Evolutionary conservation across 352 stramenopile genomes (phyloP), one percentile per base, ranked within the genome.

Genomic region (Pythium aphanidermatum): DNA sequence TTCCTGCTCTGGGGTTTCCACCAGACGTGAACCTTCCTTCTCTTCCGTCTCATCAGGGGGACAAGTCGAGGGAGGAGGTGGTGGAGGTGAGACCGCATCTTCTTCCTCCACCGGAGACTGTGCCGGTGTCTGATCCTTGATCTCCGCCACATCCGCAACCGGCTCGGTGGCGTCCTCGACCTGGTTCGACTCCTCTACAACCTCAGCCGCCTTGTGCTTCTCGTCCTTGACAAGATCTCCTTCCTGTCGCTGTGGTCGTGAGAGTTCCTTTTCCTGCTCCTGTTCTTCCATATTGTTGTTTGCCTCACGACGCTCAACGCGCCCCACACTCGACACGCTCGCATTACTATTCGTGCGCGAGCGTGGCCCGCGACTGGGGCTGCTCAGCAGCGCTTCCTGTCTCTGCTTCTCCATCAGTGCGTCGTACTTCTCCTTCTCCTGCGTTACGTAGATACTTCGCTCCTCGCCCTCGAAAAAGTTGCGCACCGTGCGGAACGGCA

Each of bases 401-500:
- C 39, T 38, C 33, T 55, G 45, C 53, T 51, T 55, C 8, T 33
- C 53, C 53, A 39, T 46, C 25, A 51, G 40, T 26, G 45, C 45
- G 35, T 61, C 46, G 39, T 61, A 61, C 29, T 61, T 61, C 30
- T 55, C 31, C 39, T 73, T 72, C 41, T 77, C 58, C 2, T 38
- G 29, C 40, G 46, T 65, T 17, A 80, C 65, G 25, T 65, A 50
- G n/a, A 74, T 42, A 34, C 51, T 77, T 16, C 63, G 65, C 29
- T 72, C 63, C 2, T 65, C 51, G 7, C 65, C 70, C 9, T 56
- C 60, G 38, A 83, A 83, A 25, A 80, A 83, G 17, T 66, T 60
- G 31, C 71, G 71, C 43, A 80, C 72, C 14, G 71, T 83, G 21
- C 71, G 68, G 35, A 80, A 61, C 30, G 71, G 68, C 5, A 83